phyloP scores from a whole-genome alignment of 768 basidiomycete species.

The Cyclocybe cylindracea region DNA sequence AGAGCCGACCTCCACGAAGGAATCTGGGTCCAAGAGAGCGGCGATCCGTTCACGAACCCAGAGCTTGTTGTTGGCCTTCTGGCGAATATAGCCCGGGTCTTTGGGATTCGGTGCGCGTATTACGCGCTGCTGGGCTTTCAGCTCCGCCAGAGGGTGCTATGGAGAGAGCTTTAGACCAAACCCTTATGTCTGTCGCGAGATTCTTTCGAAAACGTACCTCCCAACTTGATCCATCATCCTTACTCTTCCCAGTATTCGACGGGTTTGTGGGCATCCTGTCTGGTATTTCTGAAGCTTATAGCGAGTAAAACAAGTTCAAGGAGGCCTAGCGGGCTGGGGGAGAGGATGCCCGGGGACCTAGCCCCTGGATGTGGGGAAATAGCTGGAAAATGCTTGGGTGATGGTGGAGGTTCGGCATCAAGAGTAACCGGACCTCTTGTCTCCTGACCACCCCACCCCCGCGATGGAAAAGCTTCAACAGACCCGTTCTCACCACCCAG shows the following conservation, averaged over 20 bases:
- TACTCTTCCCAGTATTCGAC: background rate
- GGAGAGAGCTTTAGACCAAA: background rate
- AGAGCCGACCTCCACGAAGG: constrained; percentile 37
- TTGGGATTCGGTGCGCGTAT: constrained; percentile 32
- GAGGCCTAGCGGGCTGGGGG: background rate
- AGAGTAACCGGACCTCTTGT: constrained; percentile 9
- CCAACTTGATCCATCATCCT: constrained; percentile 30
- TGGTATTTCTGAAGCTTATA: too few species aligned
- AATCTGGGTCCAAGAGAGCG: constrained; percentile 31
- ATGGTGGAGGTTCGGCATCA: constrained; percentile 9
- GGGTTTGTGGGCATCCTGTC: constrained; percentile 20
- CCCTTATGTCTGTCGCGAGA: background rate
- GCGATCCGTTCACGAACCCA: constrained; percentile 42
- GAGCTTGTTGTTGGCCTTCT: constrained; percentile 37
- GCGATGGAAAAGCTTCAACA: background rate
- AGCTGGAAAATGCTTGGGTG: background rate
- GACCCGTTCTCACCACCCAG: background rate
- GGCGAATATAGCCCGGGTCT: constrained; percentile 39
- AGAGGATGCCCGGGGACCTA: background rate
- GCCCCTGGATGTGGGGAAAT: background rate
- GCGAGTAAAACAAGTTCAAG: too few species aligned
- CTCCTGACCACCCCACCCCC: background rate
- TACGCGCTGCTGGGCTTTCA: constrained; percentile 31
- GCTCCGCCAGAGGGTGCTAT: constrained; percentile 30
- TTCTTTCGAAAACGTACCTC: constrained; percentile 20